Conservation (phyloP, 2,329 filamentous ascomycete genomes). For the Sporothrix pallida region DNA sequence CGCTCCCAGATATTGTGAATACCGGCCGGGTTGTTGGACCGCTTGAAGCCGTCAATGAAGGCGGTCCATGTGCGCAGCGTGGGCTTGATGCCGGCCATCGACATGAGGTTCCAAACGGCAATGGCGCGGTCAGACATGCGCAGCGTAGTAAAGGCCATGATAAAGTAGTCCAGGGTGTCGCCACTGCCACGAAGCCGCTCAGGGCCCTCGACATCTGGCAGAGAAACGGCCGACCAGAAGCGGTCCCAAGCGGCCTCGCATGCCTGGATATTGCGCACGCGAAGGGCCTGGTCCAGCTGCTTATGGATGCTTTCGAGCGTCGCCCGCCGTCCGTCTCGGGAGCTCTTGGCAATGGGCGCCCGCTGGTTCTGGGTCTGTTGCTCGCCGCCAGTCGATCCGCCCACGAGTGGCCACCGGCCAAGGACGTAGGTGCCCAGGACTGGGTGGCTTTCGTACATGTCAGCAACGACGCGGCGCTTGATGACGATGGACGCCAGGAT, state of each 20-base stretch:
- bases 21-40: constrained; percentile 61
- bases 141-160: constrained; percentile 45
- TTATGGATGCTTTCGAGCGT: constrained; percentile 38
- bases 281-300: constrained; percentile 42
- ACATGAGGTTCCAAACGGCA: constrained; percentile 52
- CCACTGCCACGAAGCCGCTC: constrained; percentile 35
- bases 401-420: constrained; percentile 33
- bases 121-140: constrained; percentile 43
- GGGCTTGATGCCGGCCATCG: constrained; percentile 58
- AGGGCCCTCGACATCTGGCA: constrained; percentile 36
- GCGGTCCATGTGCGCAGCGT: constrained; percentile 71
- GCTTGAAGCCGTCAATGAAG: constrained; percentile 74
- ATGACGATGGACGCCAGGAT: constrained; percentile 36
- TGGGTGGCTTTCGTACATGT: constrained; percentile 38
- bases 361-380: not conserved
- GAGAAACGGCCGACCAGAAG: constrained; percentile 42
- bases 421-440: constrained; percentile 39
- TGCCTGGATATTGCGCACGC: constrained; percentile 38
- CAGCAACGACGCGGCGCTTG: constrained; percentile 33
- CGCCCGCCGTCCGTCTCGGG: constrained; percentile 5
- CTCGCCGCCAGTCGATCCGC: not conserved
- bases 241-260: constrained; percentile 42
- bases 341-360: not conserved
- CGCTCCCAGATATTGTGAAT: constrained; percentile 71
- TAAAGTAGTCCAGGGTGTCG: constrained; percentile 46